These are phyloP conservation scores for Hypomontagnella monticulosa DNA, from an alignment of 495 filamentous ascomycete species.

Conservation along the genomic window DNA sequence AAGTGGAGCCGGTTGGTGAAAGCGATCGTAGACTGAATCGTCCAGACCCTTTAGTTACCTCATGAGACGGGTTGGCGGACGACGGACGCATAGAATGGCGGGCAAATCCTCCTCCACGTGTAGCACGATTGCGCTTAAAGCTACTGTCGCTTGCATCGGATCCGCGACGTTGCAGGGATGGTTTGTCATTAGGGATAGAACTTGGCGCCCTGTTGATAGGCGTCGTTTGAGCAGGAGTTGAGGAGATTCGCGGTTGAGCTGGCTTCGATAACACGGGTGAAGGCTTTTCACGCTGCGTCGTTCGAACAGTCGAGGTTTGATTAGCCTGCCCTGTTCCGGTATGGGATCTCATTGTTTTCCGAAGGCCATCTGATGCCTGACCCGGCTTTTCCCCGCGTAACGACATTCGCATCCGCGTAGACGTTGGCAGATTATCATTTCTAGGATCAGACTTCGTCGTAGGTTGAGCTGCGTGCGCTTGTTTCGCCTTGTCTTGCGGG, in stretches of 20 bases:
- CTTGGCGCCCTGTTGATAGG: constrained; percentile 5
- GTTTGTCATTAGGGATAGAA: constrained; percentile 28
- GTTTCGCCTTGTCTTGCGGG: constrained; percentile 34
- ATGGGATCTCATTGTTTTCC: constrained; percentile 48
- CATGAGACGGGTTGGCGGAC: constrained; percentile 33
- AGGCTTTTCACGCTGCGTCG: constrained; percentile 19
- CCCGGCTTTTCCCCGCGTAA: constrained; percentile 44
- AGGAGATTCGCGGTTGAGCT: constrained; percentile 4
- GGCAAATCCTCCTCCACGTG: constrained; percentile 31
- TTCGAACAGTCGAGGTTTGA: constrained; percentile 30
- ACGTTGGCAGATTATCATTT: constrained; percentile 33
- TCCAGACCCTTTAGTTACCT: constrained; percentile 32
- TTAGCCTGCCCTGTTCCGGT: constrained; percentile 19
- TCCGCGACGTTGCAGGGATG: constrained; percentile 48
- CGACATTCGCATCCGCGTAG: constrained; percentile 52
- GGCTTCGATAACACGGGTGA: constrained; percentile 17
- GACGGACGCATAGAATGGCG: constrained; percentile 54
- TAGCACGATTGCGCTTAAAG: constrained; percentile 54
- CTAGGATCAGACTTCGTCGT: constrained; percentile 43
- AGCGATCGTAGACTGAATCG: constrained; percentile 55
- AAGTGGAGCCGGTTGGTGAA: constrained; percentile 47
- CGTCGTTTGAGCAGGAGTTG: constrained; percentile 14
- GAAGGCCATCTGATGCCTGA: constrained; percentile 44
- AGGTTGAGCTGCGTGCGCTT: constrained; percentile 54
- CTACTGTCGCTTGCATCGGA: constrained; percentile 61